Conservation (phyloP, 2,329 filamentous ascomycete genomes). For the Metarhizium sp. region DNA sequence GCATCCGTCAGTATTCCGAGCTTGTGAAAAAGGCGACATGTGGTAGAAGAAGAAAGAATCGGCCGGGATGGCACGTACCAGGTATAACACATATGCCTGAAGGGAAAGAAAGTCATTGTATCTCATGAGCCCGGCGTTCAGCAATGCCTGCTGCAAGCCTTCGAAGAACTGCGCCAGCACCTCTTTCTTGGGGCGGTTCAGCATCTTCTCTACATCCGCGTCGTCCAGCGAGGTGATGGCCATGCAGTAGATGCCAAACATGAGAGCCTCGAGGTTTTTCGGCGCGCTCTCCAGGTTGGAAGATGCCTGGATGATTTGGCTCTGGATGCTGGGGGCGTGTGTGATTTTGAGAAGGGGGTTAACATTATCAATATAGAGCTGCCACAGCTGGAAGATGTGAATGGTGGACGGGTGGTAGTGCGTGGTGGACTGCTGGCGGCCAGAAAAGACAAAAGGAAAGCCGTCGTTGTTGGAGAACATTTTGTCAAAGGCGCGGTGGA, state of each 20-base stretch:
- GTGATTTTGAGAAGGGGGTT: conserved; percentile 61
- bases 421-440: conserved; percentile 31
- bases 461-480: conserved; percentile 48
- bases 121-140: conserved; percentile 58
- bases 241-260: conserved; percentile 57
- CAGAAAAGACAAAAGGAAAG: conserved; percentile 48
- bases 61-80: conserved; percentile 36
- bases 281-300: conserved; percentile 44
- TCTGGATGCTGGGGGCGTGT: conserved; percentile 56
- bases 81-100: conserved; percentile 58
- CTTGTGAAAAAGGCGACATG: too few species aligned
- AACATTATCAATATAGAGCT: conserved; percentile 60
- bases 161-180: conserved; percentile 45
- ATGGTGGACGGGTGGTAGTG: conserved; percentile 43
- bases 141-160: conserved; percentile 54
- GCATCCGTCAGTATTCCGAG: not conserved
- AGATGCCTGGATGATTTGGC: conserved; percentile 53
- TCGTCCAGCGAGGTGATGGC: conserved; percentile 50
- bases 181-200: conserved; percentile 41
- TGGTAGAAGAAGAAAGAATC: not conserved
- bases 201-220: conserved; percentile 41
- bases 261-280: conserved; percentile 52
- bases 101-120: conserved; percentile 55
- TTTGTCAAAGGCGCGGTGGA: conserved; percentile 49
- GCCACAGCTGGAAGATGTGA: conserved; percentile 58